phyloP scores from a whole-genome alignment of 2,329 filamentous ascomycete genomes.

The Endothia cerciana region DNA sequence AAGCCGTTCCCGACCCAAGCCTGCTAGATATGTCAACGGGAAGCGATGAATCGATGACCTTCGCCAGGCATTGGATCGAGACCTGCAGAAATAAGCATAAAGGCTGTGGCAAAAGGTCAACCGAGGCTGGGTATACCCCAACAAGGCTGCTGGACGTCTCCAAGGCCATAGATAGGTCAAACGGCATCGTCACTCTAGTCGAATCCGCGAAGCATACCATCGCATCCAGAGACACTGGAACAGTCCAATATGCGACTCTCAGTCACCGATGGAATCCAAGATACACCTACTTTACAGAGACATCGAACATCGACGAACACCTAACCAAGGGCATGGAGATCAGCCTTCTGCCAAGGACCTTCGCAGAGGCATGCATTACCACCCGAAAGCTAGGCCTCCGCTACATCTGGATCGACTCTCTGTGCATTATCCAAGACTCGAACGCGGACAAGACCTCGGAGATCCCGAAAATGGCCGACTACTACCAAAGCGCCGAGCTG shows the following conservation, averaged over 20 bases:
- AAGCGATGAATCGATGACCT: background rate
- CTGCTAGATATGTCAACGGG: background rate
- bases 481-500: slow-evolving; percentile 15
- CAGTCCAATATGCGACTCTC: background rate
- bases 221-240: background rate
- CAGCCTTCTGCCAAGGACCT: background rate
- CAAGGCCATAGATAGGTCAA: background rate
- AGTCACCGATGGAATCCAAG: slow-evolving; percentile 12
- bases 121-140: background rate
- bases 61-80: background rate
- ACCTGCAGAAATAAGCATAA: background rate
- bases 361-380: slow-evolving; percentile 15
- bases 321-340: slow-evolving; percentile 8
- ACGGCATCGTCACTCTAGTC: background rate
- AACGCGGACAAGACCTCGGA: slow-evolving; percentile 12
- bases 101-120: background rate
- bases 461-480: slow-evolving; percentile 21
- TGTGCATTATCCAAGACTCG: too few species aligned
- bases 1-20: background rate
- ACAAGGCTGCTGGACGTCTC: background rate
- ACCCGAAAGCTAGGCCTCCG: slow-evolving; percentile 9
- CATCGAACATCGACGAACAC: slow-evolving; percentile 8
- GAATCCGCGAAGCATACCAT: too few species aligned
- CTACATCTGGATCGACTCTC: slow-evolving; percentile 21
- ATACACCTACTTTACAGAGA: slow-evolving; percentile 13